A percentile compares a stretch with the other conserved stretches of the same genome.
phyloP scores from a whole-genome alignment of 228 moss, liverwort and hornwort species.

The Sphagnum fallax region DNA sequence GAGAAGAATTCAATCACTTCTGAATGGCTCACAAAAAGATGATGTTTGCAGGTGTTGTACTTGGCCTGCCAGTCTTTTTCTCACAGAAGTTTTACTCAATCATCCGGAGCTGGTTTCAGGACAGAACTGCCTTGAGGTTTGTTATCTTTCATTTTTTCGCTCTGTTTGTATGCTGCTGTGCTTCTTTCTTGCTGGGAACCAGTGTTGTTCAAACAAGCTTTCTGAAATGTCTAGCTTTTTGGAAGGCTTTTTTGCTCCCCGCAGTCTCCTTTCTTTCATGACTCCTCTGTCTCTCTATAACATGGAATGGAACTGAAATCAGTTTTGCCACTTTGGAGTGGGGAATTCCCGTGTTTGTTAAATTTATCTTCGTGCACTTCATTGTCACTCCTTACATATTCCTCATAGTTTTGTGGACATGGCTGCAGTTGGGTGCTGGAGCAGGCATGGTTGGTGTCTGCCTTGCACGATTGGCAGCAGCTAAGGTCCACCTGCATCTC shows the following conservation, averaged over 20 bases:
- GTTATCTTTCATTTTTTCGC: slow-evolving; percentile 1
- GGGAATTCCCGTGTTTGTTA: too few relatives aligned
- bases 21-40: background rate
- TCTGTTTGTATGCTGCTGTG: background rate
- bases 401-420: slow-evolving; percentile 1
- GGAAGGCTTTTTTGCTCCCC: too few relatives aligned
- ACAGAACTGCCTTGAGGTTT: slow-evolving; percentile 80
- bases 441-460: slow-evolving; percentile 79
- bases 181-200: too few relatives aligned
- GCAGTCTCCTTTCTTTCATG: too few relatives aligned
- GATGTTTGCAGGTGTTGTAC: slow-evolving; percentile 50
- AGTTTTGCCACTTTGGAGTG: too few relatives aligned
- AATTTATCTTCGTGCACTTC: too few relatives aligned
- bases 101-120: slow-evolving; percentile 69
- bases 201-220: too few relatives aligned
- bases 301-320: too few relatives aligned
- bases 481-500: slow-evolving; percentile 38
- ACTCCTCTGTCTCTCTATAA: too few relatives aligned
- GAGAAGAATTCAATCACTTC: too few relatives aligned
- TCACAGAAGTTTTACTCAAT: slow-evolving; percentile 68
- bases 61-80: slow-evolving; percentile 82
- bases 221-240: too few relatives aligned
- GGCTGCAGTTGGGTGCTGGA: slow-evolving; percentile 73
- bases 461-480: slow-evolving; percentile 62
- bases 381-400: too few relatives aligned